Evolutionary conservation across 2,329 filamentous ascomycete genomes (phyloP).

Genomic region (Teratosphaeriaceae sp.): DNA sequence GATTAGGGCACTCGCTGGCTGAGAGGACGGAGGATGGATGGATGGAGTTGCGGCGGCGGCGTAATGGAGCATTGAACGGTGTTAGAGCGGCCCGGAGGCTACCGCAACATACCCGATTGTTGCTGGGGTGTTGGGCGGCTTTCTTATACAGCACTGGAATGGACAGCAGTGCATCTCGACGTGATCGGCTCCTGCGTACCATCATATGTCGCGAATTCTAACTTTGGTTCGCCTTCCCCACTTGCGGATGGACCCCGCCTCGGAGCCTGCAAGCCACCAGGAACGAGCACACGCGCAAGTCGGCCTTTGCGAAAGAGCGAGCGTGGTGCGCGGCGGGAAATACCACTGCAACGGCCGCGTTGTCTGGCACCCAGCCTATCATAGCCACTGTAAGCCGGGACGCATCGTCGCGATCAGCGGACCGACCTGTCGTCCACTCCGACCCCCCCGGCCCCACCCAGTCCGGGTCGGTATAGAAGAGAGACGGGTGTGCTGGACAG

Average conservation of each 20-base stretch:
- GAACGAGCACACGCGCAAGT: neutral
- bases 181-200: neutral
- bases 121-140: conserved; percentile 2
- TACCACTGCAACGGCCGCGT: neutral
- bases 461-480: neutral
- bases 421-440: neutral
- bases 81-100: neutral
- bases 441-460: neutral
- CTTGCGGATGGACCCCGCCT: neutral
- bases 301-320: neutral
- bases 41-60: neutral
- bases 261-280: no score
- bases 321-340: neutral
- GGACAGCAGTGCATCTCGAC: neutral
- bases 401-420: neutral
- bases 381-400: neutral
- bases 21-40: neutral
- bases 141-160: neutral
- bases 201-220: neutral
- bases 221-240: neutral
- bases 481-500: no score
- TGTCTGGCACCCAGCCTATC: neutral
- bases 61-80: neutral
- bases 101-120: neutral
- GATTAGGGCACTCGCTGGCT: neutral